Conservation (phyloP, 352 stramenopile species). For the Bremia lactucae region DNA sequence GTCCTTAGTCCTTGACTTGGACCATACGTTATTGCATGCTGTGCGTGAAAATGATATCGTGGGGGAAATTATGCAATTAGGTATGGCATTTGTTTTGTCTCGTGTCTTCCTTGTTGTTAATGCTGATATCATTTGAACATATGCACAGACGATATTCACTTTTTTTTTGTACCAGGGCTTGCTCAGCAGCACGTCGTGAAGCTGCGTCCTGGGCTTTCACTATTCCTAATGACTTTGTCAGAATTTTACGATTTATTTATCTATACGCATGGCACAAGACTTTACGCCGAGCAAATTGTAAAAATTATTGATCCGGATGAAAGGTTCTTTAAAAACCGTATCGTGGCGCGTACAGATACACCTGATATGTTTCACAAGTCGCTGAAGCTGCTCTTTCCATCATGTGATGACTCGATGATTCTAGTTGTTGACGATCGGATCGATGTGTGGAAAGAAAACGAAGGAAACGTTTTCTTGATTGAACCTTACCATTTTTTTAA, state of each 20-base stretch:
- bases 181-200: constrained; percentile 88
- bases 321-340: constrained; percentile 77
- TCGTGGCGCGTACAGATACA: constrained; percentile 80
- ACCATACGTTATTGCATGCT: constrained; percentile 95
- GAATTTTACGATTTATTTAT: constrained; percentile 89
- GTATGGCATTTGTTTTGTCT: constrained; percentile 16
- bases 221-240: constrained; percentile 83
- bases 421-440: constrained; percentile 77
- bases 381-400: constrained; percentile 79
- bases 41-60: constrained; percentile 65
- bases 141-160: constrained; percentile 55
- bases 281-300: constrained; percentile 91
- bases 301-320: constrained; percentile 85
- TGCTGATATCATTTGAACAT: background rate
- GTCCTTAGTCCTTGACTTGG: constrained; percentile 92
- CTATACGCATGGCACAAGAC: constrained; percentile 90
- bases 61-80: constrained; percentile 40
- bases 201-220: constrained; percentile 81
- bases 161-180: constrained; percentile 68
- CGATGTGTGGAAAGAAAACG: constrained; percentile 85
- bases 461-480: constrained; percentile 80
- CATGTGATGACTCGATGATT: constrained; percentile 83
- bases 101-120: no score
- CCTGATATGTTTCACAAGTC: constrained; percentile 83
- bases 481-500: constrained; percentile 82